Conservation (phyloP, 106 monocot genomes). For the Ottelia alismoides region DNA sequence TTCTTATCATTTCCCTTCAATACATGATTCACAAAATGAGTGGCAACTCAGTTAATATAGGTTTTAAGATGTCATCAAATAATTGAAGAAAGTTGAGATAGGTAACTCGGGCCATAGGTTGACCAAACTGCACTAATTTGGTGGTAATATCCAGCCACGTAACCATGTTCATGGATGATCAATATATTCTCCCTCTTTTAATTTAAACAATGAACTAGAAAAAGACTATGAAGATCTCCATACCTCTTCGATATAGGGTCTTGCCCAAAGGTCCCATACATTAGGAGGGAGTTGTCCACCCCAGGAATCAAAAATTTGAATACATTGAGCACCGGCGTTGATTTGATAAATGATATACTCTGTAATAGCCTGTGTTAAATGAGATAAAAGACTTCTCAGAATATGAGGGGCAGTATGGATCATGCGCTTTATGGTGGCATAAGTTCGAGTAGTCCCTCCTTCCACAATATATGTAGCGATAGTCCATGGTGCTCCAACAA, state of each 20-base stretch:
- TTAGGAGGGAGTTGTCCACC: slow-evolving; percentile 89
- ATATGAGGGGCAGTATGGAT: slow-evolving; percentile 72
- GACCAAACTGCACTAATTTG: too few species aligned
- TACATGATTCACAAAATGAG: too few species aligned
- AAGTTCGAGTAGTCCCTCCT: slow-evolving; percentile 88
- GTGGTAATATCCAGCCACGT: too few species aligned
- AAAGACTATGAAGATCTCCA: too few species aligned
- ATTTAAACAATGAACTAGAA: too few species aligned
- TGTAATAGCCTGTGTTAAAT: slow-evolving; percentile 67
- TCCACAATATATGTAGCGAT: slow-evolving; percentile 95
- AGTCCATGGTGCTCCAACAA: slow-evolving; percentile 99
- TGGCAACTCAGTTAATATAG: too few species aligned
- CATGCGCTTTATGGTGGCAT: slow-evolving; percentile 79
- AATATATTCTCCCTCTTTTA: too few species aligned
- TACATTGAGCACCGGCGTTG: slow-evolving; percentile 86
- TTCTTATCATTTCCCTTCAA: too few species aligned
- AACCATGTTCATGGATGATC: too few species aligned
- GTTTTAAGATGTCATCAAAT: too few species aligned
- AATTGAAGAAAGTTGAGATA: too few species aligned
- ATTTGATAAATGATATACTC: slow-evolving; percentile 89
- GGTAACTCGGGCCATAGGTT: too few species aligned
- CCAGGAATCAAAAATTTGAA: slow-evolving; percentile 98
- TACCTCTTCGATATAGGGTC: slow-evolving; percentile 91
- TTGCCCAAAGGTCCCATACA: slow-evolving; percentile 95
- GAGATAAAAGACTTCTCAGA: slow-evolving; percentile 59